These are phyloP conservation scores for Kluyveromyces lactis DNA, from an alignment of 805 yeast species.

Conservation along the genomic window DNA sequence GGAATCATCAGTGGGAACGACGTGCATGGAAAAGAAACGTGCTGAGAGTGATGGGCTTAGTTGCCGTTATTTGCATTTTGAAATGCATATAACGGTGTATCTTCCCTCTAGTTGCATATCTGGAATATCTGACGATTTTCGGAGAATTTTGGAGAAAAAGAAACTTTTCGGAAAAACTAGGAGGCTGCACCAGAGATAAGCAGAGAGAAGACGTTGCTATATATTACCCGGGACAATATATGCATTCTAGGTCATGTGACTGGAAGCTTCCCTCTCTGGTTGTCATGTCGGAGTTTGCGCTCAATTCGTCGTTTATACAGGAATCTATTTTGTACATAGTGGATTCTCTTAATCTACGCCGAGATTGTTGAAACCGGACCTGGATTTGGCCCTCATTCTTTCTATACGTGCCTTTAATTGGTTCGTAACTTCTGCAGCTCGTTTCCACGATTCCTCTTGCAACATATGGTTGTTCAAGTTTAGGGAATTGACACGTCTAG, in stretches of 20 bases:
- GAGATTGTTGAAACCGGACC: constrained; percentile 12
- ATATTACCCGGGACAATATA: no score
- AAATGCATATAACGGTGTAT: not conserved
- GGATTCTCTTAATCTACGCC: not conserved
- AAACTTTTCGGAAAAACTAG: no score
- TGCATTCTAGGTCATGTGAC: no score
- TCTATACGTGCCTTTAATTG: constrained; percentile 82
- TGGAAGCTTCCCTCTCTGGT: no score
- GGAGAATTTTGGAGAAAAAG: no score
- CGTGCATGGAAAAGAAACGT: not conserved
- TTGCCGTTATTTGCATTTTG: not conserved
- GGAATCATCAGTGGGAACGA: not conserved
- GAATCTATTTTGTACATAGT: no score
- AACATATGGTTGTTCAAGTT: constrained; percentile 26
- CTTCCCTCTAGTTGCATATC: not conserved
- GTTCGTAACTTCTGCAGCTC: constrained; percentile 84
- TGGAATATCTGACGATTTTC: no score
- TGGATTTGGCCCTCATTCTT: constrained; percentile 67
- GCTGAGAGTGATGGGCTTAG: not conserved
- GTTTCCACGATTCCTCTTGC: constrained; percentile 64
- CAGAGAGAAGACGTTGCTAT: no score
- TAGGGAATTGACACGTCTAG: constrained; percentile 23
- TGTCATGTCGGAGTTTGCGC: no score
- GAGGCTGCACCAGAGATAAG: no score
- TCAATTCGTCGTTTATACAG: no score